Evolutionary conservation across 1,139 yeast species (phyloP).

Genomic region (Debaryomyces fabryi): DNA sequence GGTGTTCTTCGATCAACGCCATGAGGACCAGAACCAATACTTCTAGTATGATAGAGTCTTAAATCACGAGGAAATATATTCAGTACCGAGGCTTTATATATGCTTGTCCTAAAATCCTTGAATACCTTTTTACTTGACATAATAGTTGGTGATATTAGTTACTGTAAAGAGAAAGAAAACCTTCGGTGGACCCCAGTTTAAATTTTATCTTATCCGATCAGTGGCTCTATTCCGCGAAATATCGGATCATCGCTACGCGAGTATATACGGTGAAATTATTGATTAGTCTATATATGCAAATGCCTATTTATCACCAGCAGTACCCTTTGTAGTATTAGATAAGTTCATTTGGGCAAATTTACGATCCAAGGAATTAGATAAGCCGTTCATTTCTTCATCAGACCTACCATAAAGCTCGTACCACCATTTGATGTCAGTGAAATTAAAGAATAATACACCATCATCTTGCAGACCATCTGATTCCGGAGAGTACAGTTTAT

Average conservation of each 20-base stretch:
- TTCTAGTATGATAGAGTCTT: slow-evolving; percentile 1
- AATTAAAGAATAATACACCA: slow-evolving; percentile 65
- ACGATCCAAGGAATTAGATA: slow-evolving; percentile 45
- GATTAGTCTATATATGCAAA: slow-evolving; percentile 7
- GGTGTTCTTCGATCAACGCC: slow-evolving; percentile 48
- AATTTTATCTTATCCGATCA: slow-evolving; percentile 6
- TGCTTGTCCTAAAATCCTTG: not conserved
- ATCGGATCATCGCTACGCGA: not conserved
- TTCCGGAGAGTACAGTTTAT: slow-evolving; percentile 41
- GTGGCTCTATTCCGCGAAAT: not conserved
- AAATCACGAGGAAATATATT: not conserved
- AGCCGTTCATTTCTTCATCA: slow-evolving; percentile 79
- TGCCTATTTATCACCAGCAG: not conserved
- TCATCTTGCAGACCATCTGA: slow-evolving; percentile 36
- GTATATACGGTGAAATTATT: not conserved
- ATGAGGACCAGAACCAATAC: slow-evolving; percentile 31
- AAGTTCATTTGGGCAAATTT: slow-evolving; percentile 45
- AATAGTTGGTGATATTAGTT: not conserved
- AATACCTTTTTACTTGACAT: not conserved
- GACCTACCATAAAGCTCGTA: slow-evolving; percentile 75
- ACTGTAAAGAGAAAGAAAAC: not conserved
- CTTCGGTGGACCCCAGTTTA: not conserved
- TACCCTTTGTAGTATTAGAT: not conserved
- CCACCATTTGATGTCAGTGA: slow-evolving; percentile 82
- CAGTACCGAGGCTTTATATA: not conserved